Base-by-base conservation (phyloP, 108 stramenopile genomes). In the Chaetoceros muelleri region DNA sequence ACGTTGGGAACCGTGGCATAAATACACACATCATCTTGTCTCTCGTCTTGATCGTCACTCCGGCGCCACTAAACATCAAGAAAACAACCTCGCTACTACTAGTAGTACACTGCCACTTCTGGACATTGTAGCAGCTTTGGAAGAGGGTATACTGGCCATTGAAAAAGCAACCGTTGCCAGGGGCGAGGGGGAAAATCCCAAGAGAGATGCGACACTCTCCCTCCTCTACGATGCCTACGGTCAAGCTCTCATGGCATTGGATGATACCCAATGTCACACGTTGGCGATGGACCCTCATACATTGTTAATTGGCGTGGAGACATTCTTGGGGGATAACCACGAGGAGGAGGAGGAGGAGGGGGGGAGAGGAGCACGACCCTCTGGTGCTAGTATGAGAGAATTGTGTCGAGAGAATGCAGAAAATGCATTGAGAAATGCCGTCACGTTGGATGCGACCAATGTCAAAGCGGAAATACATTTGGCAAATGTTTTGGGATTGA, bases 371-470 rank as follows among this genome's bases (percentile, higher is more conserved):
- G 59, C 65, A 20, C 48, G 56, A 21, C 48, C 73, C 2, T 71
- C 66, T 7, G 68, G 62, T 24, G n/a, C n/a, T n/a, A n/a, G n/a
- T n/a, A n/a, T n/a, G n/a, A n/a, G n/a, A n/a, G 30, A 18, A 2
- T 48, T 79, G 13, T 81, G 81, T 50, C 51, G 58, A 25, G 67
- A 73, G 53, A 82, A 80, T 53, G 85, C 81, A 19, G 63, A 79
- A 40, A 86, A 86, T 61, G 69, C 79, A 5, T 28, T 82, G 22
- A 57, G 85, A 10, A 68, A 74, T 57, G 85, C 85, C 22, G 68
- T 74, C 2, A 65, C 67, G 31, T 71, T 83, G 55, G 79, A 80
- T 53, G 69, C 62, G 2, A 72, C 77, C 24, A 73, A 78, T 58
- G 23, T 34, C 1, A 55, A 72, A 26, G 85, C 85, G 2, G 47